Evolutionary conservation across 1,139 yeast species (phyloP).

Genomic region (Saccharomycopsis crataegensis): DNA sequence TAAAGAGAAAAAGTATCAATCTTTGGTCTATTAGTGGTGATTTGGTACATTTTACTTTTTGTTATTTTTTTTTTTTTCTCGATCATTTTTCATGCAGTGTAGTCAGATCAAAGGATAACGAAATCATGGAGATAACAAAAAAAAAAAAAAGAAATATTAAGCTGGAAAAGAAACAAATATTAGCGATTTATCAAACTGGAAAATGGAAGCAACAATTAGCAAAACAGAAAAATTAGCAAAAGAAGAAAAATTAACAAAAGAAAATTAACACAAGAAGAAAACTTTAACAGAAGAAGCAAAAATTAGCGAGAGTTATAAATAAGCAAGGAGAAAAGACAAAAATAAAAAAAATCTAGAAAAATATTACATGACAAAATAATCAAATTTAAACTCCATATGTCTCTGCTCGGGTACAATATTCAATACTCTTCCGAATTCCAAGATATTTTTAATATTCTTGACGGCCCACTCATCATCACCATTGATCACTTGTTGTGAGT

Average conservation of each 20-base stretch:
- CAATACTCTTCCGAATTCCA: slow-evolving; percentile 12
- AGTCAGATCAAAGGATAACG: too few relatives aligned
- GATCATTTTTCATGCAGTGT: not conserved
- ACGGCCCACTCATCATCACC: slow-evolving; percentile 13
- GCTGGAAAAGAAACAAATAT: not conserved
- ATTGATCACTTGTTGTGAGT: slow-evolving; percentile 3
- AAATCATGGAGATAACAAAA: too few relatives aligned
- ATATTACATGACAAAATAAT: slow-evolving; percentile 1
- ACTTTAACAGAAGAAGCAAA: not conserved
- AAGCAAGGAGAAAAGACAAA: not conserved
- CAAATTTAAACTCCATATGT: slow-evolving; percentile 3
- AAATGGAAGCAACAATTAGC: not conserved
- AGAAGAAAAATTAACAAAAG: not conserved
- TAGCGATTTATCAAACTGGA: not conserved
- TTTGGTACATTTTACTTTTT: not conserved
- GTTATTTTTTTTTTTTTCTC: not conserved
- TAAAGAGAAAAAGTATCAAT: not conserved
- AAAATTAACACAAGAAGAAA: not conserved
- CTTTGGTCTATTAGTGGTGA: not conserved
- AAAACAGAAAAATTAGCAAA: not conserved
- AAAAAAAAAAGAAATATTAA: not conserved
- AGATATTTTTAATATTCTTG: slow-evolving; percentile 7
- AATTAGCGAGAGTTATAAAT: not conserved
- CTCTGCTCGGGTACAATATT: slow-evolving; percentile 11
- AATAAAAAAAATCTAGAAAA: not conserved